Evolutionary conservation across 1,139 yeast species (phyloP).

Genomic region (Candida tropicalis): DNA sequence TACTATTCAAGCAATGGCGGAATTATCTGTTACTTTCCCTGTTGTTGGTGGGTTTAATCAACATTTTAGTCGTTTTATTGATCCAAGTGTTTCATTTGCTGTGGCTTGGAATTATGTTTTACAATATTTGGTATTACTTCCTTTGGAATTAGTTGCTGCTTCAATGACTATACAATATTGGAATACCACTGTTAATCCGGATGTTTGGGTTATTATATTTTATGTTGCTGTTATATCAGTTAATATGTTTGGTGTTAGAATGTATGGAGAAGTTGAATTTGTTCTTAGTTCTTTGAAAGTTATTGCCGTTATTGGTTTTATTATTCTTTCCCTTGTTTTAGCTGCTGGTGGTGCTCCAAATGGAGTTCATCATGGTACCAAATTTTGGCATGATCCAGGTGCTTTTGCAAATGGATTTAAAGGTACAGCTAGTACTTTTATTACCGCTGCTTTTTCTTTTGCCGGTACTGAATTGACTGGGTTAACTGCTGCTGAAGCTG

Average conservation of each 20-base stretch:
- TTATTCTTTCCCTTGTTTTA: conserved; percentile 42
- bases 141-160: conserved; percentile 43
- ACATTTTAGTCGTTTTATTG: conserved; percentile 43
- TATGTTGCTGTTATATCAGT: conserved; percentile 39
- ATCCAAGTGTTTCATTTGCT: conserved; percentile 46
- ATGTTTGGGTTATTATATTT: conserved; percentile 42
- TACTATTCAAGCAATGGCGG: conserved; percentile 47
- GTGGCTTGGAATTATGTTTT: conserved; percentile 48
- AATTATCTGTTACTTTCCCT: conserved; percentile 42
- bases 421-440: conserved; percentile 44
- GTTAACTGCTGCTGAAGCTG: conserved; percentile 43
- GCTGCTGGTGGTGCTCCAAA: conserved; percentile 45
- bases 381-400: conserved; percentile 44
- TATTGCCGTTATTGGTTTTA: conserved; percentile 41
- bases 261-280: conserved; percentile 50
- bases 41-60: conserved; percentile 44
- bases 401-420: conserved; percentile 47
- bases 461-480: conserved; percentile 47
- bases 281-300: conserved; percentile 41
- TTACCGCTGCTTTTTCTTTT: conserved; percentile 46
- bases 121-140: conserved; percentile 37
- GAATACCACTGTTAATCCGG: conserved; percentile 41
- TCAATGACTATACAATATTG: conserved; percentile 45
- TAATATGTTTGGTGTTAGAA: conserved; percentile 44
- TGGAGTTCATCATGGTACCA: conserved; percentile 38